Evolutionary conservation across 148 eudicot species (phyloP).

Genomic region (Nepenthes gracilis): DNA sequence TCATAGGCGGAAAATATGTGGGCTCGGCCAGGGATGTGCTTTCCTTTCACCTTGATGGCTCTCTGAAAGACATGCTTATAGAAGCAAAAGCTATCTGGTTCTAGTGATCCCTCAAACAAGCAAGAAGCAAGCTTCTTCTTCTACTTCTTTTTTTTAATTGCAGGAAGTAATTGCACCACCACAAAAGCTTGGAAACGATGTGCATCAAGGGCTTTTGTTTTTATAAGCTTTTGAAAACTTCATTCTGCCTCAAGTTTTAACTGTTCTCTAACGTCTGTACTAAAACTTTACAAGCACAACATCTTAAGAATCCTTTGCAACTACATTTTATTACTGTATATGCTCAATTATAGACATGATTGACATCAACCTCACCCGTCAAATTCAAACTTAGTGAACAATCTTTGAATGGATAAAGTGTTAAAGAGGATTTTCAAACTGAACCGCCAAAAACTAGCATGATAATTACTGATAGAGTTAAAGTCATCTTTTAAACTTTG

Average conservation of each 20-base stretch:
- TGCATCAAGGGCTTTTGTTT: constrained; percentile 2
- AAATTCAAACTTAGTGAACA: no score
- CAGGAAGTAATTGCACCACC: background rate
- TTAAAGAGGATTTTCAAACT: no score
- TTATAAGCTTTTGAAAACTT: constrained; percentile 5
- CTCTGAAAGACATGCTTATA: constrained; percentile 21
- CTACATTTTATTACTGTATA: no score
- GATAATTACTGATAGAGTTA: no score
- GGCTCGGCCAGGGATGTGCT: constrained; percentile 27
- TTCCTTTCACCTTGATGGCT: constrained; percentile 22
- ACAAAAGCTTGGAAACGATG: background rate
- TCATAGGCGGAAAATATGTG: constrained; percentile 20
- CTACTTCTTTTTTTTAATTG: no score
- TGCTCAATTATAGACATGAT: no score
- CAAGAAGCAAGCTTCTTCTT: background rate
- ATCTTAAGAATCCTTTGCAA: no score
- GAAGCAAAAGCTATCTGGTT: constrained; percentile 29
- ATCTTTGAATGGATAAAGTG: no score
- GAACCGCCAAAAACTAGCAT: no score
- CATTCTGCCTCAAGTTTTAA: constrained; percentile 2
- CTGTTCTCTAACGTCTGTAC: background rate
- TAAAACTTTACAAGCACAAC: background rate
- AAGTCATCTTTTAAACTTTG: no score
- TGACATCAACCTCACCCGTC: no score
- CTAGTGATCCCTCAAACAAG: constrained; percentile 2